Conservation (phyloP, 495 filamentous ascomycete genomes). For the Penicillium robsamsonii region DNA sequence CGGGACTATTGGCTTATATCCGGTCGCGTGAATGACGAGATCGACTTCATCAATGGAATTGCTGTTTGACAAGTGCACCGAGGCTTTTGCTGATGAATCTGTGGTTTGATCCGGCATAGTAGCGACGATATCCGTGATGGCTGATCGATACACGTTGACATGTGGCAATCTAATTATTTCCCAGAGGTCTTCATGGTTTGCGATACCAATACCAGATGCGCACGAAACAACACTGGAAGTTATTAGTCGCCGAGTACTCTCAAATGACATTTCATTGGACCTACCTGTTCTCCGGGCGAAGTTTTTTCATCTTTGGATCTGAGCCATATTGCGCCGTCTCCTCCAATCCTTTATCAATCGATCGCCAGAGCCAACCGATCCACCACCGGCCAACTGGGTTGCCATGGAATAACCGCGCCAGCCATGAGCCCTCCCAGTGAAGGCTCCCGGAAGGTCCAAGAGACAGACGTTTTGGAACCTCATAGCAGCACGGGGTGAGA, state of each 20-base stretch:
- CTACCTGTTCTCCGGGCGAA: conserved; percentile 29
- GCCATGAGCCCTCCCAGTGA: conserved; percentile 55
- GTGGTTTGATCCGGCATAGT: not conserved
- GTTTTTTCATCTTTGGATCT: conserved; percentile 25
- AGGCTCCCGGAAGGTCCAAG: conserved; percentile 26
- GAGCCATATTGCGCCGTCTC: conserved; percentile 20
- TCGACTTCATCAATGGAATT: conserved; percentile 42
- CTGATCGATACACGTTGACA: conserved; percentile 29
- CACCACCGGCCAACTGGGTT: conserved; percentile 28
- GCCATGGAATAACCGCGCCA: conserved; percentile 38
- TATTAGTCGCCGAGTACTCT: not conserved
- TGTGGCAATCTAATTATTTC: conserved; percentile 27
- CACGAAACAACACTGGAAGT: conserved; percentile 25
- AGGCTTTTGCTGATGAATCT: not conserved
- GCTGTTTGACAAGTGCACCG: conserved; percentile 15
- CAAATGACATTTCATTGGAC: not conserved
- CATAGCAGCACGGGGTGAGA: conserved; percentile 51
- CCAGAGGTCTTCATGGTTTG: conserved; percentile 36
- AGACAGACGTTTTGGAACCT: conserved; percentile 28
- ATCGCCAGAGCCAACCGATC: conserved; percentile 27
- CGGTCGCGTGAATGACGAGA: conserved; percentile 38
- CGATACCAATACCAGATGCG: conserved; percentile 28
- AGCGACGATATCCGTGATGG: conserved; percentile 12
- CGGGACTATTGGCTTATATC: conserved; percentile 62
- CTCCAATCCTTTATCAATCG: conserved; percentile 19